Evolutionary conservation across 2,329 filamentous ascomycete genomes (phyloP).

Genomic region (Colletotrichum lupini): DNA sequence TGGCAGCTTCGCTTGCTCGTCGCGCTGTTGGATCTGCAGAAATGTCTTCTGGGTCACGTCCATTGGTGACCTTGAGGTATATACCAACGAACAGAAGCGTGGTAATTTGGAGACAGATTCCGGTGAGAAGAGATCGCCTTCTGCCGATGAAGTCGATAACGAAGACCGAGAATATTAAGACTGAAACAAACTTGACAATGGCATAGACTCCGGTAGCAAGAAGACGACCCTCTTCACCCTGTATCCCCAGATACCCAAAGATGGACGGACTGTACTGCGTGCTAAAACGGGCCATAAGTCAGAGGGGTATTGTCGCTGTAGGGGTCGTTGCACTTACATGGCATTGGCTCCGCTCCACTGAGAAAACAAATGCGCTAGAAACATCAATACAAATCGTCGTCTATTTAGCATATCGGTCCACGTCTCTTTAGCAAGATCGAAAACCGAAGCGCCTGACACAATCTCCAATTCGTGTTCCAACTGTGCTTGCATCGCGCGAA

Average conservation of each 20-base stretch:
- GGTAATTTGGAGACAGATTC: slow-evolving; percentile 45
- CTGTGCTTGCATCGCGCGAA: slow-evolving; percentile 44
- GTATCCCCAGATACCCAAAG: slow-evolving; percentile 43
- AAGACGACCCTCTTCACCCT: slow-evolving; percentile 39
- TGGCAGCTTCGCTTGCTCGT: slow-evolving; percentile 50
- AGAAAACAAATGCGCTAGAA: slow-evolving; percentile 41
- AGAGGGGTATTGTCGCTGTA: no score
- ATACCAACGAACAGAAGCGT: slow-evolving; percentile 44
- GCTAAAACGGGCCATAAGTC: no score
- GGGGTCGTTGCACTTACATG: slow-evolving; percentile 21
- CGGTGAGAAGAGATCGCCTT: slow-evolving; percentile 46
- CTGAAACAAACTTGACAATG: slow-evolving; percentile 43
- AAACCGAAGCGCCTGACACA: slow-evolving; percentile 42
- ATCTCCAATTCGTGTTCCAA: slow-evolving; percentile 48
- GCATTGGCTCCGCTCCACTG: slow-evolving; percentile 45
- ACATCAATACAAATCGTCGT: slow-evolving; percentile 45
- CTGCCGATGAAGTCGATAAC: slow-evolving; percentile 45
- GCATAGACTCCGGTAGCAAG: slow-evolving; percentile 42
- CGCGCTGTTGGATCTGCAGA: slow-evolving; percentile 37
- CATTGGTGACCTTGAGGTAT: slow-evolving; percentile 44
- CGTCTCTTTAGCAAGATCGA: slow-evolving; percentile 48
- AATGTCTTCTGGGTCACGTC: slow-evolving; percentile 36
- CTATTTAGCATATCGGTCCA: slow-evolving; percentile 42
- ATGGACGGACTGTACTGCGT: slow-evolving; percentile 44
- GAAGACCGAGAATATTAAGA: slow-evolving; percentile 42